These are phyloP conservation scores for Rhynchospora tenuis DNA, from an alignment of 176 grass and related monocot genomes.

Conservation along the genomic window DNA sequence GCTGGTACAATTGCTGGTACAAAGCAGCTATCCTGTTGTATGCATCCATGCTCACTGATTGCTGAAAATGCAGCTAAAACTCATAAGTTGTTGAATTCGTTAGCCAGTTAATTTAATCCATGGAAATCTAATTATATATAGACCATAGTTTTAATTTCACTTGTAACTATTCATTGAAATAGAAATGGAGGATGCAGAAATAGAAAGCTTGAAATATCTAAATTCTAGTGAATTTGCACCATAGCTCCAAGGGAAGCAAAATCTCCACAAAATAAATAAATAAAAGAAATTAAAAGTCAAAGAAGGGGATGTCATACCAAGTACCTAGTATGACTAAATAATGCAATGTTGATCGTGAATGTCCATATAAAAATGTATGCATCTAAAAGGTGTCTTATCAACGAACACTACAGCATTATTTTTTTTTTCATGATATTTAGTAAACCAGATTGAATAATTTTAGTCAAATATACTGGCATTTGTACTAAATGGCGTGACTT, in stretches of 20 bases:
- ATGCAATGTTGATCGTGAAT: not conserved
- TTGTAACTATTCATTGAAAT: not conserved
- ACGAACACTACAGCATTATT: not conserved
- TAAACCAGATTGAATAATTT: not conserved
- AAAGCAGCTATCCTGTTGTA: conserved; percentile 56
- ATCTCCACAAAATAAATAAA: not conserved
- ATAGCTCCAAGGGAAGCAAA: not conserved
- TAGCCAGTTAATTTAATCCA: not conserved
- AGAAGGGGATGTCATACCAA: not conserved
- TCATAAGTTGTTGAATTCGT: not conserved
- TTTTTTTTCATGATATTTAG: not conserved
- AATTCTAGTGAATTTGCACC: not conserved
- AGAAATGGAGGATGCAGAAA: not conserved
- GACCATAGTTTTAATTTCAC: not conserved
- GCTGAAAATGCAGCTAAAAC: conserved; percentile 19
- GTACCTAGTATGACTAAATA: not conserved
- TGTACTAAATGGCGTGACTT: not conserved
- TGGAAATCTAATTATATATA: not conserved
- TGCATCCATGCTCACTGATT: conserved; percentile 54
- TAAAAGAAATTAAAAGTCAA: not conserved
- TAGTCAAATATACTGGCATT: not conserved
- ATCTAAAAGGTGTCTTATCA: not conserved
- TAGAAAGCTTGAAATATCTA: not conserved
- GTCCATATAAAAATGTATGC: not conserved
- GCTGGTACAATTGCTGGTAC: conserved; percentile 50